phyloP scores from a whole-genome alignment of 75 land plant species.

The Ceratopteris richardii region DNA sequence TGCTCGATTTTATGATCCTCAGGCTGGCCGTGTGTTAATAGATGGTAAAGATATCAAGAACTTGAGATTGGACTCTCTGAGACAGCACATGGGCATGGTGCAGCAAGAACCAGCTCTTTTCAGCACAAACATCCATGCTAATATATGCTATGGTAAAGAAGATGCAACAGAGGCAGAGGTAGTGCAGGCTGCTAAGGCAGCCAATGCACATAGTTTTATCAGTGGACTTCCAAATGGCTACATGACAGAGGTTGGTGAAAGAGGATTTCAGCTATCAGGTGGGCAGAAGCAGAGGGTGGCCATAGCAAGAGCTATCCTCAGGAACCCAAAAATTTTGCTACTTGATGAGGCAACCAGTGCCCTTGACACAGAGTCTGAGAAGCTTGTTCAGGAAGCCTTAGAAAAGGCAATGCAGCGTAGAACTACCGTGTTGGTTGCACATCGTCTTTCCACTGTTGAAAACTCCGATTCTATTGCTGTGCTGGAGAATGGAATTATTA shows the following conservation, averaged over 20 bases:
- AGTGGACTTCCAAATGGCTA: constrained; percentile 18
- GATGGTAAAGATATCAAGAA: constrained; percentile 85
- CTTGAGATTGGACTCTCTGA: constrained; percentile 82
- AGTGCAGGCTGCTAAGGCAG: constrained; percentile 14
- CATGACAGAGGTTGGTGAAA: constrained; percentile 21
- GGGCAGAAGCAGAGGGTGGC: constrained; percentile 37
- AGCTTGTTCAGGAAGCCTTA: constrained; percentile 25
- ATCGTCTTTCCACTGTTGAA: constrained; percentile 21
- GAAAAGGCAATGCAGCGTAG: constrained; percentile 20
- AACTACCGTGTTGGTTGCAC: constrained; percentile 22
- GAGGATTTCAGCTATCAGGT: constrained; percentile 31
- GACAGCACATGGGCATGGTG: constrained; percentile 86
- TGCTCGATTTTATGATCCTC: constrained; percentile 92
- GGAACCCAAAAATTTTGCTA: constrained; percentile 22
- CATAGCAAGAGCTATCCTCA: constrained; percentile 29
- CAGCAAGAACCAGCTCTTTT: constrained; percentile 97
- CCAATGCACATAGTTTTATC: constrained; percentile 29
- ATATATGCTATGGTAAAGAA: constrained; percentile 88
- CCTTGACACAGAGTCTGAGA: constrained; percentile 24
- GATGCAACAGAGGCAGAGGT: constrained; percentile 60
- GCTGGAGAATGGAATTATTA: constrained; percentile 19
- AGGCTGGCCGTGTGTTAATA: constrained; percentile 58
- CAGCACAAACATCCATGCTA: constrained; percentile 84
- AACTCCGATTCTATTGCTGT: constrained; percentile 24
- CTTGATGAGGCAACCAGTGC: constrained; percentile 33